These are phyloP conservation scores for Wickerhamiella australiensis DNA, from an alignment of 805 yeast genomes.

Conservation along the genomic window DNA sequence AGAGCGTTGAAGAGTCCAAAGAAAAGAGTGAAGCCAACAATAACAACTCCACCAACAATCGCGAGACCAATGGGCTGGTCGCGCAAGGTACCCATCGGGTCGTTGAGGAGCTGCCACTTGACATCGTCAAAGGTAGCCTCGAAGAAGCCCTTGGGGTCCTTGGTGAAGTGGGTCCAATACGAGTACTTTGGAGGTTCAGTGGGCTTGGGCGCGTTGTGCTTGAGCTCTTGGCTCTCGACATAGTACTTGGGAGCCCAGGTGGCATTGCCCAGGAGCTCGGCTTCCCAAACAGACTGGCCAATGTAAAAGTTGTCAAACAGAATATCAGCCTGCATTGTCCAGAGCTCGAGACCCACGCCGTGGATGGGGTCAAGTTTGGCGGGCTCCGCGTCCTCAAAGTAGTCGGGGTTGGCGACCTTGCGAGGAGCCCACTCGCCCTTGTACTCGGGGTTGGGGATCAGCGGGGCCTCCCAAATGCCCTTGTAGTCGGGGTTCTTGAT, in stretches of 20 bases:
- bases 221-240: slow-evolving; percentile 25
- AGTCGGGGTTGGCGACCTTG: slow-evolving; percentile 55
- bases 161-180: slow-evolving; percentile 24
- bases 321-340: slow-evolving; percentile 71
- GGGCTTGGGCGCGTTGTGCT: slow-evolving; percentile 21
- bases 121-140: slow-evolving; percentile 24
- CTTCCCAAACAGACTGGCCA: slow-evolving; percentile 75
- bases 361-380: slow-evolving; percentile 56
- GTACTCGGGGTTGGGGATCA: slow-evolving; percentile 60
- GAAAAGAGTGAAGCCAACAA: slow-evolving; percentile 20
- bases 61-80: slow-evolving; percentile 30
- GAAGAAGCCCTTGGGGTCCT: slow-evolving; percentile 28
- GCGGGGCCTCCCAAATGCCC: slow-evolving; percentile 70
- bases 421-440: slow-evolving; percentile 70
- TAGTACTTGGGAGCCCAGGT: slow-evolving; percentile 42
- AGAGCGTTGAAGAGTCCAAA: slow-evolving; percentile 23
- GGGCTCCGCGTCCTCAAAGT: slow-evolving; percentile 46
- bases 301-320: slow-evolving; percentile 73
- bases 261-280: slow-evolving; percentile 67
- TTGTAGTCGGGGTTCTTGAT: slow-evolving; percentile 56
- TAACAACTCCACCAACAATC: slow-evolving; percentile 22
- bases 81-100: slow-evolving; percentile 27
- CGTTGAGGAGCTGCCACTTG: slow-evolving; percentile 23
- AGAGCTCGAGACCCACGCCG: slow-evolving; percentile 76
- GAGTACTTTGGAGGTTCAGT: slow-evolving; percentile 14